These are phyloP conservation scores for Gonapodya prolifera DNA, from an alignment of 192 early-diverging fungal species.

Conservation along the genomic window DNA sequence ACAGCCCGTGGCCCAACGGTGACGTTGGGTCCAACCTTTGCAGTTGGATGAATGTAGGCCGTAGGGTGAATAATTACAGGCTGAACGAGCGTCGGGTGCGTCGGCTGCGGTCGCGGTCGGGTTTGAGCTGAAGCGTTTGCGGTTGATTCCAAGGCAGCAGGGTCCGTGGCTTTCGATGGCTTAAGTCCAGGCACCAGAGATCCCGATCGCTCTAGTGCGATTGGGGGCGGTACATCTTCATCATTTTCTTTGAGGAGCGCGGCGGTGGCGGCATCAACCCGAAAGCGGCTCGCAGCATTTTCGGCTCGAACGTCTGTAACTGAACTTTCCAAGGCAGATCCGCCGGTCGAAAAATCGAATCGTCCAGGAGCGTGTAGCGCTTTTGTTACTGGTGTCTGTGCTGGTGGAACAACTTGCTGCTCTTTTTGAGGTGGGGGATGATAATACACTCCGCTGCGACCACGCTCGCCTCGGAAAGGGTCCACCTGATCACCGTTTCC, in stretches of 20 bases:
- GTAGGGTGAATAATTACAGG: slow-evolving; percentile 92
- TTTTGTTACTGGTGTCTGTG: background rate
- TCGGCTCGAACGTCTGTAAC: background rate
- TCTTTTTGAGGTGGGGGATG: background rate
- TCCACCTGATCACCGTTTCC: background rate
- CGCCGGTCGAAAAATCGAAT: background rate
- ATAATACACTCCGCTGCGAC: background rate
- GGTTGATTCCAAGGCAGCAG: background rate
- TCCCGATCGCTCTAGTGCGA: background rate
- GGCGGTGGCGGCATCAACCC: background rate
- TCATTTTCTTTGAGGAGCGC: background rate
- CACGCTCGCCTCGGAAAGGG: background rate
- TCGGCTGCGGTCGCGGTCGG: slow-evolving; percentile 47
- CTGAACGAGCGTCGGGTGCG: slow-evolving; percentile 67
- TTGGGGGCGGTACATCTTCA: background rate
- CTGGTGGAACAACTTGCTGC: background rate
- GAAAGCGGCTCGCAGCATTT: background rate
- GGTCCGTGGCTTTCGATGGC: background rate
- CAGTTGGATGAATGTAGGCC: slow-evolving; percentile 81
- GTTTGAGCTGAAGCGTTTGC: slow-evolving; percentile 20
- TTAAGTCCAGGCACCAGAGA: background rate
- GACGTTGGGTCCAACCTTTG: slow-evolving; percentile 93
- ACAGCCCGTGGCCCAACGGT: slow-evolving; percentile 80
- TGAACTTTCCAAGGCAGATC: background rate
- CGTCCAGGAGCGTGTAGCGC: background rate